Conservation (phyloP, 805 yeast genomes). For the Scheffersomyces amazonensis region DNA sequence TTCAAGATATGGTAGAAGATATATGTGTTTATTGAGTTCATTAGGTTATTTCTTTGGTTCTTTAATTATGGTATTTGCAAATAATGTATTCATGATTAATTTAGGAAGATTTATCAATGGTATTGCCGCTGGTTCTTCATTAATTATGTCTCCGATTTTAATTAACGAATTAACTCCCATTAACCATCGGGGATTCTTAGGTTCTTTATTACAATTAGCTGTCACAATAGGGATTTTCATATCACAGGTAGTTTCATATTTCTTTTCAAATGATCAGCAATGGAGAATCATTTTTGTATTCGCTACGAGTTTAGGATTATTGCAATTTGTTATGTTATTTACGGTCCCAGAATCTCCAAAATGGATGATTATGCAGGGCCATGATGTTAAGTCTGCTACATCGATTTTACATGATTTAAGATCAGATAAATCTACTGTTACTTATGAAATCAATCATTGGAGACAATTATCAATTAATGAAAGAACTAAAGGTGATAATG, state of each 20-base stretch:
- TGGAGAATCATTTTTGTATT: constrained; percentile 35
- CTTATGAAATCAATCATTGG: constrained; percentile 37
- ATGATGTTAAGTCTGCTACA: constrained; percentile 27
- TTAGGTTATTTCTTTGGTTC: constrained; percentile 25
- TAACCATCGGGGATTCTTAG: constrained; percentile 40
- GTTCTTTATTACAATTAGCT: constrained; percentile 36
- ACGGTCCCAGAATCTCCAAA: constrained; percentile 40
- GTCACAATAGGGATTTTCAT: constrained; percentile 36
- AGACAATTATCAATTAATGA: constrained; percentile 18
- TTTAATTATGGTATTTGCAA: constrained; percentile 21
- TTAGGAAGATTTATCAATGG: constrained; percentile 35
- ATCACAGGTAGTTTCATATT: constrained; percentile 30
- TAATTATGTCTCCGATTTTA: constrained; percentile 39
- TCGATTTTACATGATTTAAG: constrained; percentile 24
- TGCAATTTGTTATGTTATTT: constrained; percentile 29
- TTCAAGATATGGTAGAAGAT: constrained; percentile 21
- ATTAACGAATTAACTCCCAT: constrained; percentile 39
- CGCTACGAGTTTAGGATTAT: constrained; percentile 20
- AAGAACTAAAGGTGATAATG: constrained; percentile 1
- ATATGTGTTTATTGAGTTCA: constrained; percentile 18
- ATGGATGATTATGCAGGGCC: constrained; percentile 34
- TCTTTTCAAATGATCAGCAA: constrained; percentile 32
- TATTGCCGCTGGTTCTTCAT: constrained; percentile 36
- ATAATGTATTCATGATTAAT: constrained; percentile 15
- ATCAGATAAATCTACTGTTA: constrained; percentile 26